Percentiles rank a stretch among this genome's conserved stretches.
Evolutionary conservation across 768 basidiomycete genomes (phyloP).

Genomic region (Podaxis sp.): DNA sequence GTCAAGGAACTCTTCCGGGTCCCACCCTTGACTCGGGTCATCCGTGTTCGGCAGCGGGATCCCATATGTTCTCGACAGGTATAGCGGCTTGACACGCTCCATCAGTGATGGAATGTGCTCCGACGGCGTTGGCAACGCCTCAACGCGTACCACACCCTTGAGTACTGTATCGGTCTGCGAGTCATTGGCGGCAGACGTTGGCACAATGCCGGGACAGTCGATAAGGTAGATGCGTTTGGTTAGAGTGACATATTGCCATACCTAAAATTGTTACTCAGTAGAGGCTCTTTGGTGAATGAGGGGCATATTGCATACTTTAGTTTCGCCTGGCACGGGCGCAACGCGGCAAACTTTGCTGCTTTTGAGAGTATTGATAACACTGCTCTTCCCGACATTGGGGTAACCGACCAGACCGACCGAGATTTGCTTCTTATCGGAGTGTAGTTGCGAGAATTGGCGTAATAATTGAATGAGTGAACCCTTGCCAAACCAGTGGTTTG

Average conservation of each 20-base stretch:
- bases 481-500: slow-evolving; percentile 98
- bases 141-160: slow-evolving; percentile 95
- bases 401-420: slow-evolving; percentile 98
- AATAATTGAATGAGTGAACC: slow-evolving; percentile 96
- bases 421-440: slow-evolving; percentile 99
- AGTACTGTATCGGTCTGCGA: slow-evolving; percentile 88
- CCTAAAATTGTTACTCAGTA: slow-evolving; percentile 33
- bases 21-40: slow-evolving; percentile 52
- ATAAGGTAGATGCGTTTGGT: slow-evolving; percentile 97
- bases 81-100: slow-evolving; percentile 87
- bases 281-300: background rate
- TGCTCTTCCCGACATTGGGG: slow-evolving; percentile 96
- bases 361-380: slow-evolving; percentile 98
- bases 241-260: slow-evolving; percentile 99
- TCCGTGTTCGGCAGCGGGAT: slow-evolving; percentile 58
- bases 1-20: slow-evolving; percentile 76
- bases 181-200: slow-evolving; percentile 80
- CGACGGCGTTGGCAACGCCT: slow-evolving; percentile 87
- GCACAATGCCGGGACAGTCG: slow-evolving; percentile 98
- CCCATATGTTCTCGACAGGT: slow-evolving; percentile 83
- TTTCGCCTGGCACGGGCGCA: slow-evolving; percentile 97
- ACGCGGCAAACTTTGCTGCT: slow-evolving; percentile 96
- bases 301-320: slow-evolving; percentile 51
- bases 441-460: slow-evolving; percentile 93
- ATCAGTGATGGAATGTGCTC: slow-evolving; percentile 90